Evolutionary conservation across 1,284 basidiomycete species (phyloP).

Genomic region (Volvariella volvacea): DNA sequence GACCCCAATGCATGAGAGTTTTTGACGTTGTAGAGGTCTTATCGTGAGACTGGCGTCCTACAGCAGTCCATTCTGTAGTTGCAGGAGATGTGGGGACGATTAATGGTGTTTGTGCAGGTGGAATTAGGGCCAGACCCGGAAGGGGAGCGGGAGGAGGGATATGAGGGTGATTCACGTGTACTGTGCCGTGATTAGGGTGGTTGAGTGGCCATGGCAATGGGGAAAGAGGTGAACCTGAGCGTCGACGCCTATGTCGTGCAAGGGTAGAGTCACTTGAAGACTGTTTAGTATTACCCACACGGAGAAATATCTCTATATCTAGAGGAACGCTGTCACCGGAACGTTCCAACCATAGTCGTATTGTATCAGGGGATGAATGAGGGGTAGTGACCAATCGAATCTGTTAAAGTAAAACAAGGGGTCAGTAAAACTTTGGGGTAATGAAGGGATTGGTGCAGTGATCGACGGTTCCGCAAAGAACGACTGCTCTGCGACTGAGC

Average conservation of each 20-base stretch:
- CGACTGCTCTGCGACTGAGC: too few relatives aligned
- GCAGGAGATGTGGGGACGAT: slow-evolving; percentile 27
- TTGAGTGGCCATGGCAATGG: slow-evolving; percentile 21
- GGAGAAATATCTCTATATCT: slow-evolving; percentile 71
- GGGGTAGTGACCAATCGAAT: slow-evolving; percentile 68
- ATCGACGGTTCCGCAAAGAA: too few relatives aligned
- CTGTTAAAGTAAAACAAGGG: slow-evolving; percentile 23
- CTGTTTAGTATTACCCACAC: slow-evolving; percentile 31
- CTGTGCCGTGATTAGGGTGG: slow-evolving; percentile 34
- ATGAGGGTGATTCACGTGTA: slow-evolving; percentile 8
- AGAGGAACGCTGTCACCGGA: slow-evolving; percentile 60
- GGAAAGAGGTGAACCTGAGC: slow-evolving; percentile 27
- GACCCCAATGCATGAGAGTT: slow-evolving; percentile 62
- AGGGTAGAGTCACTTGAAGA: slow-evolving; percentile 13
- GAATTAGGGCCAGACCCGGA: slow-evolving; percentile 20
- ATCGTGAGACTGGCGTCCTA: slow-evolving; percentile 11
- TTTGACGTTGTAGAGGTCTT: slow-evolving; percentile 15
- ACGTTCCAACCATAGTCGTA: slow-evolving; percentile 73
- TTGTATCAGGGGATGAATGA: slow-evolving; percentile 63
- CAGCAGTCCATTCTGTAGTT: slow-evolving; percentile 15
- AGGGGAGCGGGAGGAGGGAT: slow-evolving; percentile 6
- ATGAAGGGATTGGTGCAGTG: slow-evolving; percentile 5
- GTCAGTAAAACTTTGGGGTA: slow-evolving; percentile 4
- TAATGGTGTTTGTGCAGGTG: slow-evolving; percentile 26
- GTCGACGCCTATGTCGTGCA: slow-evolving; percentile 17